A percentile compares a stretch with the other conserved stretches of the same genome.
These are phyloP conservation scores for Coemansia sp. DNA, from an alignment of 192 early-diverging fungal species.

Conservation along the genomic window DNA sequence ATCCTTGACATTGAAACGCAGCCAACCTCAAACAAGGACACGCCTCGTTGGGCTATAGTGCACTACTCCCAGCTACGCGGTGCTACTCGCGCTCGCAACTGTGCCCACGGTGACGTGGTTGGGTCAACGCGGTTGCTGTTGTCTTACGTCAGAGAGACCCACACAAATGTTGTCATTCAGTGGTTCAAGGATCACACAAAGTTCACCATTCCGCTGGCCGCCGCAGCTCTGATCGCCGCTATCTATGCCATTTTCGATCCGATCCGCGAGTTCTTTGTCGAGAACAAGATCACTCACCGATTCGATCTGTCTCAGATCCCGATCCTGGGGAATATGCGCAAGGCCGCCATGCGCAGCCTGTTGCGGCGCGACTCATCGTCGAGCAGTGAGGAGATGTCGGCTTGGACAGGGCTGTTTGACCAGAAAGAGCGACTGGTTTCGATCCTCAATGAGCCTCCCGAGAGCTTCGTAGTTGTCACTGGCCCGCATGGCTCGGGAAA, in stretches of 20 bases:
- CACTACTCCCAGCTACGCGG: constrained; percentile 75
- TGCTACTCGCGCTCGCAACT: constrained; percentile 92
- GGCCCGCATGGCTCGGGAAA: constrained; percentile 89
- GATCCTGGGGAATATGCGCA: constrained; percentile 37
- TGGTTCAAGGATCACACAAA: constrained; percentile 79
- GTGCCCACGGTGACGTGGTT: constrained; percentile 81
- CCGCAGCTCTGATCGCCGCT: constrained; percentile 70
- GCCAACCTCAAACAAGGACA: constrained; percentile 67
- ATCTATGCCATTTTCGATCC: constrained; percentile 89
- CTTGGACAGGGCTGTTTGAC: constrained; percentile 51
- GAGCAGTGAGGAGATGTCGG: constrained; percentile 21
- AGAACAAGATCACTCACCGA: constrained; percentile 78
- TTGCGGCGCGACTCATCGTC: constrained; percentile 24
- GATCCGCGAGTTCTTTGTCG: constrained; percentile 85
- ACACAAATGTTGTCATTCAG: constrained; percentile 61
- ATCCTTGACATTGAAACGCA: constrained; percentile 79
- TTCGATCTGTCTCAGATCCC: constrained; percentile 62
- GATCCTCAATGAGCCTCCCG: constrained; percentile 60
- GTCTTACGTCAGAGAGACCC: constrained; percentile 61
- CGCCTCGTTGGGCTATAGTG: constrained; percentile 77
- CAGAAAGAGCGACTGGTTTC: constrained; percentile 43
- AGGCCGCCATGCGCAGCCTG: constrained; percentile 35
- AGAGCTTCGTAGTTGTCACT: constrained; percentile 80
- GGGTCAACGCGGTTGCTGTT: constrained; percentile 65
- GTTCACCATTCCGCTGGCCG: constrained; percentile 72